Conservation (phyloP, 164 flowering plant genomes). For the Annona cherimola region DNA sequence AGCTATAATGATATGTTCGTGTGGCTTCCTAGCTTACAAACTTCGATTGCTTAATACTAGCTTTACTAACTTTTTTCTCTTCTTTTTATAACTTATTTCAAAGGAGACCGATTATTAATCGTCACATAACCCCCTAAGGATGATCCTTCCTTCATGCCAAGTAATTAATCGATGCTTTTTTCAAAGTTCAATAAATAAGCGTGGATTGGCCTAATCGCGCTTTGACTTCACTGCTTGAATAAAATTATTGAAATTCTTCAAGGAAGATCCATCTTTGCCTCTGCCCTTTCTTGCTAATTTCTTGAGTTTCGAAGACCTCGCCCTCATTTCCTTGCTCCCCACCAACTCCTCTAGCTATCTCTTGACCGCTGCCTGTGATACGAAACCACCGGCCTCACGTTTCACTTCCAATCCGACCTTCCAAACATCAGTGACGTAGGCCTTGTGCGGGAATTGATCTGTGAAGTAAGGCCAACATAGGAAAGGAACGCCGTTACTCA, state of each 20-base stretch:
- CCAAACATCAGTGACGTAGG: slow-evolving; percentile 17
- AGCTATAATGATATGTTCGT: too few species aligned
- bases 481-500: slow-evolving; percentile 13
- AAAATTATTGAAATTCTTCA: slow-evolving; percentile 10
- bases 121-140: too few species aligned
- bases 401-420: slow-evolving; percentile 17
- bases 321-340: slow-evolving; percentile 11
- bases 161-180: too few species aligned
- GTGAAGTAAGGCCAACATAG: slow-evolving; percentile 24
- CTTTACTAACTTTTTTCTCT: too few species aligned
- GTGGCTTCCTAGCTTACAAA: too few species aligned
- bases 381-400: slow-evolving; percentile 10
- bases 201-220: not conserved
- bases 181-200: too few species aligned
- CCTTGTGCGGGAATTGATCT: slow-evolving; percentile 17
- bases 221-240: slow-evolving; percentile 1
- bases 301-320: slow-evolving; percentile 28
- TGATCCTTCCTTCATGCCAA: too few species aligned
- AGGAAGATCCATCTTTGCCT: slow-evolving; percentile 30
- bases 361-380: slow-evolving; percentile 15
- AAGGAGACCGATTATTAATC: too few species aligned
- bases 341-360: slow-evolving; percentile 8
- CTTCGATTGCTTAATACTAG: too few species aligned
- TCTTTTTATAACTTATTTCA: too few species aligned
- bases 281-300: slow-evolving; percentile 15